A percentile compares a stretch with the other conserved stretches of the same genome.
Evolutionary conservation across 1,284 basidiomycete genomes (phyloP).

Genomic region (Xerocomus tenax): DNA sequence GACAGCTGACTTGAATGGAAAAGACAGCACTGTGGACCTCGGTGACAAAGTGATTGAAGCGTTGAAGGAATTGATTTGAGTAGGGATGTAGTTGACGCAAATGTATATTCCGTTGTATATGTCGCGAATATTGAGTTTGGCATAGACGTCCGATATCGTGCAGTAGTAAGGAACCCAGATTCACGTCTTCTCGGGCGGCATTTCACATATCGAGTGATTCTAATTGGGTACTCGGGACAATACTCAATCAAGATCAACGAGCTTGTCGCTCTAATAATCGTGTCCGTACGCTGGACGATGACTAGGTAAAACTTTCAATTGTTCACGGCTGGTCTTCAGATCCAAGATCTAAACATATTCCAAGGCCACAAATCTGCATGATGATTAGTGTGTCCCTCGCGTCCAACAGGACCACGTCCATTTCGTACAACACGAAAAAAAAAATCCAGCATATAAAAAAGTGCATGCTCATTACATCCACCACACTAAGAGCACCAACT

Average conservation of each 20-base stretch:
- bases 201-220: too few relatives aligned
- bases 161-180: too few relatives aligned
- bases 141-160: too few relatives aligned
- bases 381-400: background rate
- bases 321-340: too few relatives aligned
- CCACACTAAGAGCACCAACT: background rate
- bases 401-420: conserved; percentile 6
- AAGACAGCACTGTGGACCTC: conserved; percentile 65
- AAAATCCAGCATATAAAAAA: conserved; percentile 22
- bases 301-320: too few relatives aligned
- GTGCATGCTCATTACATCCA: conserved; percentile 2
- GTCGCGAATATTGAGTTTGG: background rate
- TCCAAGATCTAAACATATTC: too few relatives aligned
- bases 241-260: too few relatives aligned
- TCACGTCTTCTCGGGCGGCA: too few relatives aligned
- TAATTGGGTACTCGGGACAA: too few relatives aligned
- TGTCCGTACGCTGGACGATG: too few relatives aligned
- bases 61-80: conserved; percentile 56
- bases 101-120: conserved; percentile 2
- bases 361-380: background rate
- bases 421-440: conserved; percentile 5
- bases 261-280: too few relatives aligned
- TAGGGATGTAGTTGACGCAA: background rate
- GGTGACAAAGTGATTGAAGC: conserved; percentile 80
- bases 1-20: conserved; percentile 85